phyloP scores from a whole-genome alignment of 2,329 filamentous ascomycete species.

The Curvularia eragrostidis region DNA sequence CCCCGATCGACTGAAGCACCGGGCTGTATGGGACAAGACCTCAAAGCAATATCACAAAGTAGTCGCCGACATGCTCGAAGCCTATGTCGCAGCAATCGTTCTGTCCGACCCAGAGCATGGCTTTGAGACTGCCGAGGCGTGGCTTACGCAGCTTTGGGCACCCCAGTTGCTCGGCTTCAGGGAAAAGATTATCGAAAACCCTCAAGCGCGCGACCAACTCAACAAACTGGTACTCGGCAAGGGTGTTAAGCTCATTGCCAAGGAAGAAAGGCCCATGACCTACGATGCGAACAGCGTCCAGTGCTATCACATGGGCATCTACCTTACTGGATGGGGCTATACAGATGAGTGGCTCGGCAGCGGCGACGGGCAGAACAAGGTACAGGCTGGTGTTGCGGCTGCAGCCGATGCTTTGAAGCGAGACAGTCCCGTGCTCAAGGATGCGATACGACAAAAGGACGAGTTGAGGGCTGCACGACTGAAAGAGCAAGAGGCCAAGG shows the following conservation, averaged over 20 bases:
- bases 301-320: slow-evolving; percentile 68
- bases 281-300: slow-evolving; percentile 60
- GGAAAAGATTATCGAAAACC: slow-evolving; percentile 46
- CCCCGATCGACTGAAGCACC: slow-evolving; percentile 66
- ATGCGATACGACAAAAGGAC: slow-evolving; percentile 30
- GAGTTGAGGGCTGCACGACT: slow-evolving; percentile 26
- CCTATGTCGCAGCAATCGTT: slow-evolving; percentile 82
- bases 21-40: slow-evolving; percentile 38
- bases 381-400: slow-evolving; percentile 71
- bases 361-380: slow-evolving; percentile 70
- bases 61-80: slow-evolving; percentile 86
- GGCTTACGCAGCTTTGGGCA: slow-evolving; percentile 79
- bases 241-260: slow-evolving; percentile 49
- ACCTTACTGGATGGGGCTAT: slow-evolving; percentile 73
- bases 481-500: slow-evolving; percentile 28
- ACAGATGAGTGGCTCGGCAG: slow-evolving; percentile 66
- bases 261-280: slow-evolving; percentile 61
- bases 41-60: slow-evolving; percentile 66
- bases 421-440: slow-evolving; percentile 24
- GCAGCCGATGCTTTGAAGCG: slow-evolving; percentile 67
- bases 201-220: slow-evolving; percentile 50
- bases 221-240: slow-evolving; percentile 44
- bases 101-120: slow-evolving; percentile 71
- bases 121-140: slow-evolving; percentile 66
- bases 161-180: slow-evolving; percentile 38